phyloP scores from a whole-genome alignment of 2,329 filamentous ascomycete species.

The Xylaria sp. region DNA sequence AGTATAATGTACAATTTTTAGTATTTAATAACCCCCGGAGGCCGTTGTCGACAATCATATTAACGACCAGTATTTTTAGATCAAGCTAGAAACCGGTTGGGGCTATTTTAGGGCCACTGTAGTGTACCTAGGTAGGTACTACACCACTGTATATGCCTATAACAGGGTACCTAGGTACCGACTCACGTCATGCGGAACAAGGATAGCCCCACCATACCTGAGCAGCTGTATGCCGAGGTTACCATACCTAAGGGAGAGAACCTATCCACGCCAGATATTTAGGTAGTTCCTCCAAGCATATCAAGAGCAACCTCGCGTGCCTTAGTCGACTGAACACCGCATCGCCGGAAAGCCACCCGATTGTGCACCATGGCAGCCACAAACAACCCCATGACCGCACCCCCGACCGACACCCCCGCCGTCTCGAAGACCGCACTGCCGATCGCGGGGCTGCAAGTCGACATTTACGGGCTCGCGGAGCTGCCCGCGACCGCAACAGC shows the following conservation, averaged over 20 bases:
- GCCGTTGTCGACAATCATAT: too few species aligned
- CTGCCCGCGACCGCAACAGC: conserved; percentile 58
- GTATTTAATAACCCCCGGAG: too few species aligned
- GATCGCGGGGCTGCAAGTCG: conserved; percentile 79
- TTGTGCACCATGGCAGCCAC: conserved; percentile 21
- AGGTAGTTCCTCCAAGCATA: background rate
- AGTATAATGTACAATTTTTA: too few species aligned
- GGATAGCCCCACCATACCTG: too few species aligned
- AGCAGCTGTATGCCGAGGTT: background rate
- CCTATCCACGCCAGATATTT: background rate
- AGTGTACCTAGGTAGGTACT: too few species aligned
- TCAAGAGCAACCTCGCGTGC: background rate
- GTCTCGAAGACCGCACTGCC: conserved; percentile 71
- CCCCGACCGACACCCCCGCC: background rate
- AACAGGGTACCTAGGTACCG: too few species aligned
- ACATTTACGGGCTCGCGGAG: conserved; percentile 81
- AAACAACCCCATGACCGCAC: conserved; percentile 21
- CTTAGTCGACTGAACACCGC: too few species aligned
- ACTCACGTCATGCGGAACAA: too few species aligned
- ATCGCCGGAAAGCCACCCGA: background rate
- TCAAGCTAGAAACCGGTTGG: too few species aligned
- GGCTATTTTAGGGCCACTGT: too few species aligned
- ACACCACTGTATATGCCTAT: too few species aligned
- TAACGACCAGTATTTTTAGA: too few species aligned
- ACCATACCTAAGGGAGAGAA: background rate